Evolutionary conservation across 495 filamentous ascomycete genomes (phyloP).

Genomic region (Penicillium soppii): DNA sequence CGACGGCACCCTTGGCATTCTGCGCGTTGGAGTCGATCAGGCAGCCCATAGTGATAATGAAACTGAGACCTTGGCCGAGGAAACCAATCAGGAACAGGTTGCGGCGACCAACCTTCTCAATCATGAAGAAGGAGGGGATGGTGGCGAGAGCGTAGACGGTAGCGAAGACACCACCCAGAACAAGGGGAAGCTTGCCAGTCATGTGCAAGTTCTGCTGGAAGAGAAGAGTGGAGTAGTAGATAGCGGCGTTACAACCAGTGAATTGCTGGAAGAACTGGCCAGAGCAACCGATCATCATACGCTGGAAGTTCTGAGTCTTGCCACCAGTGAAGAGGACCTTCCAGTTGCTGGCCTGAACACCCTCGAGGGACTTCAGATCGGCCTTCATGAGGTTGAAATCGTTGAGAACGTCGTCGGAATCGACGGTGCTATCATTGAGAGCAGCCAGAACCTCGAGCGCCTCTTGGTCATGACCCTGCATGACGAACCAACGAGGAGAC

Average conservation of each 20-base stretch:
- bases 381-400: slow-evolving; percentile 52
- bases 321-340: slow-evolving; percentile 40
- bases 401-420: slow-evolving; percentile 30
- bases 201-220: slow-evolving; percentile 64
- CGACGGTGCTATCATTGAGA: slow-evolving; percentile 42
- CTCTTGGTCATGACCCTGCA: slow-evolving; percentile 57
- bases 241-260: slow-evolving; percentile 73
- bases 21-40: slow-evolving; percentile 19
- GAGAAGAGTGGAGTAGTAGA: slow-evolving; percentile 80
- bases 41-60: slow-evolving; percentile 39
- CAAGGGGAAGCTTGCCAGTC: slow-evolving; percentile 58
- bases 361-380: slow-evolving; percentile 27
- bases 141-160: slow-evolving; percentile 68
- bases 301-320: slow-evolving; percentile 48
- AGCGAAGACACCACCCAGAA: slow-evolving; percentile 79
- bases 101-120: slow-evolving; percentile 71
- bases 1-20: slow-evolving; percentile 36
- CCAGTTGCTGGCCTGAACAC: slow-evolving; percentile 36
- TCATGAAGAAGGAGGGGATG: slow-evolving; percentile 62
- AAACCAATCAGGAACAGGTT: slow-evolving; percentile 71
- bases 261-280: slow-evolving; percentile 75
- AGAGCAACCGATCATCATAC: slow-evolving; percentile 44
- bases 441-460: slow-evolving; percentile 62
- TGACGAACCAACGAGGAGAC: slow-evolving; percentile 74
- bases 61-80: slow-evolving; percentile 50